Percentiles rank a stretch among this genome's conserved stretches.
These are phyloP conservation scores for Solanum medicagineum DNA, from an alignment of 257 asterid species.

Conservation along the genomic window DNA sequence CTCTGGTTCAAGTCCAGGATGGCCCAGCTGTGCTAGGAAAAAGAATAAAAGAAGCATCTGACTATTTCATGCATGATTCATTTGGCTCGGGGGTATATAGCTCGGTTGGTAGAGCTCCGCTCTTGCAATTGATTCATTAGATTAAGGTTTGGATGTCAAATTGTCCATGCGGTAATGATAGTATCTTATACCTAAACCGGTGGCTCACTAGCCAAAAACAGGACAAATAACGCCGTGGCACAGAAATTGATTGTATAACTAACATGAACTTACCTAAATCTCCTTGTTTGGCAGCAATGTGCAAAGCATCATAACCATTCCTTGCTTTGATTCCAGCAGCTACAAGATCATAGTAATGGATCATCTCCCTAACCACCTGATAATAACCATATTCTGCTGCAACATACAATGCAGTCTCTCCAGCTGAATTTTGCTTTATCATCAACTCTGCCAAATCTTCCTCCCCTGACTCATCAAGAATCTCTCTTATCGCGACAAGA, in stretches of 20 bases:
- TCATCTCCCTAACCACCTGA: constrained; percentile 29
- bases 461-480: constrained; percentile 3
- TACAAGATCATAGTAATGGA: constrained; percentile 21
- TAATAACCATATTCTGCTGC: constrained; percentile 36
- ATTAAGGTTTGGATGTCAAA: too few relatives aligned
- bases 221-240: neutral
- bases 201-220: neutral
- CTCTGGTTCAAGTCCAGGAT: too few relatives aligned
- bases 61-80: too few relatives aligned
- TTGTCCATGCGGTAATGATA: too few relatives aligned
- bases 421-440: constrained; percentile 26
- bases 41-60: too few relatives aligned
- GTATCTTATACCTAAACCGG: too few relatives aligned
- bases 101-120: too few relatives aligned
- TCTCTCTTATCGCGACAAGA: constrained; percentile 15
- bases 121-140: too few relatives aligned
- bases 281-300: constrained; percentile 48
- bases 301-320: constrained; percentile 43
- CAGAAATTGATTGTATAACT: neutral
- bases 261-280: constrained; percentile 27
- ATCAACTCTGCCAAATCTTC: constrained; percentile 20
- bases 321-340: constrained; percentile 40
- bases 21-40: too few relatives aligned
- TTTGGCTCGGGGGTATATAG: too few relatives aligned
- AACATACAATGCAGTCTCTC: constrained; percentile 38